These are phyloP conservation scores for Phytophthora brassicae DNA, from an alignment of 352 stramenopile genomes.

Conservation along the genomic window DNA sequence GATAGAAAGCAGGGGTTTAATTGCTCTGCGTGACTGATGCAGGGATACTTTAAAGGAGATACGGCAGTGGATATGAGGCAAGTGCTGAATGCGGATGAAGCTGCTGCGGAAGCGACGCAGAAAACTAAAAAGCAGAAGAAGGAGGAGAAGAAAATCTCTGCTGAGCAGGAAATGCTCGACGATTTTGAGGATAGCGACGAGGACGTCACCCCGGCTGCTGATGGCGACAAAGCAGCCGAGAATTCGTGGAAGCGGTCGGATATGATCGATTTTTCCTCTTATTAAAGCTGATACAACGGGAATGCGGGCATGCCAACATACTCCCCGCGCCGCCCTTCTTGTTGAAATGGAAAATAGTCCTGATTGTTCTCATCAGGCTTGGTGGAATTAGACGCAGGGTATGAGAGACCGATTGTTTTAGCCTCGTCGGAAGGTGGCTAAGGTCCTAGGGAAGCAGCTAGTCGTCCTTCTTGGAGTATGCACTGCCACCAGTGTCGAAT, in stretches of 20 bases:
- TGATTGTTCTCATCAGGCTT: not conserved
- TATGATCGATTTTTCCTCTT: slow-evolving; percentile 69
- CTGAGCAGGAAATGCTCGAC: slow-evolving; percentile 79
- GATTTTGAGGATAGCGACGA: slow-evolving; percentile 86
- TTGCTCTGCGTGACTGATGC: not conserved
- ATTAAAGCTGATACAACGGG: slow-evolving; percentile 35
- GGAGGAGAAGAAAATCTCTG: slow-evolving; percentile 40
- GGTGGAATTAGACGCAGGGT: not conserved
- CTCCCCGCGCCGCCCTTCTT: not conserved
- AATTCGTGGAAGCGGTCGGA: slow-evolving; percentile 70
- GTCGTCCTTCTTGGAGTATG: slow-evolving; percentile 66
- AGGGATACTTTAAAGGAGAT: slow-evolving; percentile 80
- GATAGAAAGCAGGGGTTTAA: not conserved
- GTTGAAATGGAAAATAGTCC: slow-evolving; percentile 3
- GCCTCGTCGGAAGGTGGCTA: no score
- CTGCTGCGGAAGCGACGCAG: slow-evolving; percentile 3
- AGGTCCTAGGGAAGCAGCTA: slow-evolving; percentile 17
- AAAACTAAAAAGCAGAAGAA: slow-evolving; percentile 28
- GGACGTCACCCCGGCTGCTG: slow-evolving; percentile 7
- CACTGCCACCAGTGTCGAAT: slow-evolving; percentile 18
- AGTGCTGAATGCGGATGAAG: slow-evolving; percentile 14
- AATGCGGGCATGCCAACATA: slow-evolving; percentile 18
- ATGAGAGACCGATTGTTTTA: not conserved
- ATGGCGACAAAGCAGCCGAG: slow-evolving; percentile 19
- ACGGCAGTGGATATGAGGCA: slow-evolving; percentile 75